Conservation (phyloP, 495 filamentous ascomycete species). For the Cairneyella variabilis region DNA sequence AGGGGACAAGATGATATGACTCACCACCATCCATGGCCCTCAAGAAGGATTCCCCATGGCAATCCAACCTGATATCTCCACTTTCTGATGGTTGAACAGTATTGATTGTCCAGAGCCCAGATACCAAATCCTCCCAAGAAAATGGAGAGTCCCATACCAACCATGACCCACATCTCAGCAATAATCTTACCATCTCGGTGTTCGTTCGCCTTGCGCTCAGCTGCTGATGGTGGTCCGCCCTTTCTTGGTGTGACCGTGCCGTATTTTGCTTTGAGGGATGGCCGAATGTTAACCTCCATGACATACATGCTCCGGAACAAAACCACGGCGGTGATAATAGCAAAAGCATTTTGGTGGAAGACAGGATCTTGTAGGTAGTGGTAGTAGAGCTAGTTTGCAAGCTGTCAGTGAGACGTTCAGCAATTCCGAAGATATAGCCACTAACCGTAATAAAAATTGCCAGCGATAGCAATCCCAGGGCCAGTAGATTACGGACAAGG, state of each 20-base stretch:
- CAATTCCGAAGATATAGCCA: not conserved
- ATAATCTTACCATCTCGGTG: conserved; percentile 52
- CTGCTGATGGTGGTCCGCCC: not conserved
- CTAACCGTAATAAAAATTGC: conserved; percentile 74
- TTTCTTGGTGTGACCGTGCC: conserved; percentile 20
- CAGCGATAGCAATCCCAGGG: conserved; percentile 53
- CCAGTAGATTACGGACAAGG: conserved; percentile 54
- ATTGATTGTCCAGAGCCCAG: conserved; percentile 84
- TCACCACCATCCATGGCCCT: conserved; percentile 98
- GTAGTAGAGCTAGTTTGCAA: conserved; percentile 61
- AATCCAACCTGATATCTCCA: conserved; percentile 73
- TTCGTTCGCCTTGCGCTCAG: conserved; percentile 17
- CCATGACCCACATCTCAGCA: conserved; percentile 70
- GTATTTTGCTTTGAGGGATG: conserved; percentile 42
- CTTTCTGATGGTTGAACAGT: conserved; percentile 63
- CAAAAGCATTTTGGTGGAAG: conserved; percentile 91
- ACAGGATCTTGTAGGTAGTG: conserved; percentile 87
- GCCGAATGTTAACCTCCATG: conserved; percentile 79
- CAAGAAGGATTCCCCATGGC: conserved; percentile 86
- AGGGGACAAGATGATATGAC: no score
- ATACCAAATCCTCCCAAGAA: conserved; percentile 83
- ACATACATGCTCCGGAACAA: conserved; percentile 81
- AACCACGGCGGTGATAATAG: conserved; percentile 70
- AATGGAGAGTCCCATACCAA: conserved; percentile 55
- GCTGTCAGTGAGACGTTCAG: conserved; percentile 19